These are phyloP conservation scores for Microdochium paspali DNA, from an alignment of 2,329 filamentous ascomycete species.

Conservation along the genomic window DNA sequence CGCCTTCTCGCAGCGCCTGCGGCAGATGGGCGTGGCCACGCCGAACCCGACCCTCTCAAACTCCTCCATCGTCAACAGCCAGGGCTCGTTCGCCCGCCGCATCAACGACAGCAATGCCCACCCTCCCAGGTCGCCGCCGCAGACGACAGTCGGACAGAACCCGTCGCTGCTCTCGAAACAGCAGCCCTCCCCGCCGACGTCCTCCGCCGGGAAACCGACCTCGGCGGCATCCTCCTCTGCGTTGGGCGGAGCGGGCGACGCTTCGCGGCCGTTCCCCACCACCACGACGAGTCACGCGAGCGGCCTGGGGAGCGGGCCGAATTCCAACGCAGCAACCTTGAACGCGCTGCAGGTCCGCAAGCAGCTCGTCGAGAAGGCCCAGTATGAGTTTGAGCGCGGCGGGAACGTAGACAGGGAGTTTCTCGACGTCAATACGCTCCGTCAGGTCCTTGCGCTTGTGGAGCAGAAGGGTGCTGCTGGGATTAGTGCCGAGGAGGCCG, in stretches of 20 bases:
- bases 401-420: conserved; percentile 28
- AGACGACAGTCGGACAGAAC: no score
- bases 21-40: conserved; percentile 43
- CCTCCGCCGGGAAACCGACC: not conserved
- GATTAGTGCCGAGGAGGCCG: conserved; percentile 21
- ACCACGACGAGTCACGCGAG: conserved; percentile 4
- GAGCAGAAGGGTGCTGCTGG: conserved; percentile 9
- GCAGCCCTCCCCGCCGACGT: not conserved
- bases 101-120: not conserved
- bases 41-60: conserved; percentile 44
- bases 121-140: no score
- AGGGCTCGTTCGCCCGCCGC: not conserved
- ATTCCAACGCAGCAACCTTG: conserved; percentile 33
- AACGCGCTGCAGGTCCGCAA: conserved; percentile 38
- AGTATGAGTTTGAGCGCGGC: conserved; percentile 32
- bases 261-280: conserved; percentile 4
- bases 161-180: no score
- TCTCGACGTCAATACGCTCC: conserved; percentile 35
- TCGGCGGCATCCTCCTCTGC: not conserved
- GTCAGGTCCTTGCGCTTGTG: conserved; percentile 34
- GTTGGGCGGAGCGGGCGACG: not conserved
- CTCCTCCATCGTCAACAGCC: conserved; percentile 30
- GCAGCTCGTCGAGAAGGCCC: conserved; percentile 30
- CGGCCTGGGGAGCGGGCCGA: conserved; percentile 7
- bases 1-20: conserved; percentile 41